Evolutionary conservation across 208 protist species (phyloP), one percentile per base, ranked within the genome.

Genomic region (Crithidia acanthocephali): DNA sequence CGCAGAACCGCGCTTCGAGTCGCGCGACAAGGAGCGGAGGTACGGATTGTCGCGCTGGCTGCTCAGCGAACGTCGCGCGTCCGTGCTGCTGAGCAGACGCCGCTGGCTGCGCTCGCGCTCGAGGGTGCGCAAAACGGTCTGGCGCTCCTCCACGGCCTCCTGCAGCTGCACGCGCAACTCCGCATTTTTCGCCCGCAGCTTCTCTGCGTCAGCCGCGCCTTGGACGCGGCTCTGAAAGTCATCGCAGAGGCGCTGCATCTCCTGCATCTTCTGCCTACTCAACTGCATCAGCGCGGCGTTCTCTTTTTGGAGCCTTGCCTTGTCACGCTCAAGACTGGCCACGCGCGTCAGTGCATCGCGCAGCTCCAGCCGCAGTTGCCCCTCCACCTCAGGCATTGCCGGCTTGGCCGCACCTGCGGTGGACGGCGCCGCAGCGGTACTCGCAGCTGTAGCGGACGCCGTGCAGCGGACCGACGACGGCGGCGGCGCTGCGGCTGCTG

Each of bases 161-260:
- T 77, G 75, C 47, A 92, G 62, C 47, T 77, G 61, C 20, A 80
- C 42, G 4, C 86, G 85, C 53, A 93, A 70, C 32, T 69, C 76
- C 0, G 65, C 55, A 65, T 90, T 81, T 45, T 83, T 90, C 27
- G 70, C 75, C 35, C 76, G 55, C 40, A 93, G 74, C 27, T 63
- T 53, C 67, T 91, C 79, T 32, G 84, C 70, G 59, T 91, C 85
- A 0, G 81, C 72, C 11, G 72, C 69, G 15, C 55, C 74, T 18
- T 77, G 76, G 0, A 87, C 84, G 23, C 80, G 78, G 13, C 68
- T 23, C 51, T 92, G 72, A 55, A 96, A 91, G 68, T 90, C 87
- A 23, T 88, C 80, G 68, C 88, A 96, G 22, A 96, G 69, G 10
- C 74, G 73, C 82, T 93, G 86, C 88, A 96, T 94, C 76, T 92